Evolutionary conservation across 306 rosid genomes (phyloP).

Genomic region (Datisca glomerata): DNA sequence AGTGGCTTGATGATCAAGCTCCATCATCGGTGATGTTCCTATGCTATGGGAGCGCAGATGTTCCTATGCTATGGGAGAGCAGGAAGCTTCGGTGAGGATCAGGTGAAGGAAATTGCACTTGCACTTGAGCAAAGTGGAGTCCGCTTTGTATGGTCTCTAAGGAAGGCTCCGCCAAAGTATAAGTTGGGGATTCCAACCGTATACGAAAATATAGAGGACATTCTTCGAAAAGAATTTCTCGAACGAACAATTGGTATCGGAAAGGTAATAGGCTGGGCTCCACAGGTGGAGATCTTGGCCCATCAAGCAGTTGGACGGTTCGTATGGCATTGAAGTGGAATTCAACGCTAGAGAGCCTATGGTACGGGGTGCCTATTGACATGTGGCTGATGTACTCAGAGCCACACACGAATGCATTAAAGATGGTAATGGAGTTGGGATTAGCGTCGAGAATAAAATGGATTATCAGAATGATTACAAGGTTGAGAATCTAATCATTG

Average conservation of each 20-base stretch:
- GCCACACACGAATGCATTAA: slow-evolving; percentile 16
- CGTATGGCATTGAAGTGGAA: no score
- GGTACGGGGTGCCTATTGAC: slow-evolving; percentile 11
- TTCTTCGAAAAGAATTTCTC: slow-evolving; percentile 12
- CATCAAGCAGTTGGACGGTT: slow-evolving; percentile 5
- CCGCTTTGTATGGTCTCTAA: slow-evolving; percentile 15
- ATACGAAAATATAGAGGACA: background rate
- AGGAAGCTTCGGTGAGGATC: slow-evolving; percentile 11
- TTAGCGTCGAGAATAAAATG: slow-evolving; percentile 9
- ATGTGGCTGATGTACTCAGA: slow-evolving; percentile 15
- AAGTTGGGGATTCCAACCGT: background rate
- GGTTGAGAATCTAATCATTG: background rate
- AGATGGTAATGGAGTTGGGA: slow-evolving; percentile 9
- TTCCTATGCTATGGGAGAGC: slow-evolving; percentile 12
- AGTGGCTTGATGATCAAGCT: no score
- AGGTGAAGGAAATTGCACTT: no score
- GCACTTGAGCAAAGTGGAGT: slow-evolving; percentile 1
- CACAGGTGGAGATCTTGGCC: slow-evolving; percentile 14
- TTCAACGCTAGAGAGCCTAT: slow-evolving; percentile 15
- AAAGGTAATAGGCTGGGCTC: slow-evolving; percentile 17
- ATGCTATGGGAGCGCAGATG: no score
- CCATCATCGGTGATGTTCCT: no score
- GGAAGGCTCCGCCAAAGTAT: background rate
- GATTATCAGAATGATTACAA: background rate
- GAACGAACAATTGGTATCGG: background rate